These are phyloP conservation scores for Penicillium sp. DNA, from an alignment of 2,329 filamentous ascomycete species.

Conservation along the genomic window DNA sequence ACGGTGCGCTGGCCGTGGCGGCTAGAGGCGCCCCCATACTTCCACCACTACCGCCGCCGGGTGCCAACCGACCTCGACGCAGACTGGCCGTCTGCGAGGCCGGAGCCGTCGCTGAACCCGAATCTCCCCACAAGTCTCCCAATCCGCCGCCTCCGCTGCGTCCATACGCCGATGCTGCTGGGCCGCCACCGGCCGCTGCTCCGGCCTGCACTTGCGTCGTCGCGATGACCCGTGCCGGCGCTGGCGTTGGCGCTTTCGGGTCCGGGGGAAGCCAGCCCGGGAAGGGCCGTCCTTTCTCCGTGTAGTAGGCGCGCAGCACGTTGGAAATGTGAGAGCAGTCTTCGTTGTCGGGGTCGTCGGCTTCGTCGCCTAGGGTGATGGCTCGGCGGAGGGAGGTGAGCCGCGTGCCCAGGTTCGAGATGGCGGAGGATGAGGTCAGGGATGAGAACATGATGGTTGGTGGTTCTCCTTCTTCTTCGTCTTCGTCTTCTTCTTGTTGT, in stretches of 20 bases:
- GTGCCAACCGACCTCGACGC: constrained; percentile 29
- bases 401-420: constrained; percentile 47
- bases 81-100: constrained; percentile 33
- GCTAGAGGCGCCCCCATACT: constrained; percentile 20
- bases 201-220: no score
- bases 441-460: no score
- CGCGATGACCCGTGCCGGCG: constrained; percentile 40
- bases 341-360: constrained; percentile 45
- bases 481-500: no score
- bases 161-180: no score
- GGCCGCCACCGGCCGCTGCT: constrained; percentile 40
- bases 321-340: constrained; percentile 93
- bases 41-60: no score
- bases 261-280: constrained; percentile 84
- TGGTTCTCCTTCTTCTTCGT: no score
- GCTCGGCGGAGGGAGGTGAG: constrained; percentile 50
- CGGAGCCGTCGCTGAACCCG: no score
- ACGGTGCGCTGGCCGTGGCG: constrained; percentile 17
- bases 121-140: constrained; percentile 52
- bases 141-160: constrained; percentile 40
- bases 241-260: constrained; percentile 65
- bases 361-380: constrained; percentile 36
- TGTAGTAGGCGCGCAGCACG: constrained; percentile 85
- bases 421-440: constrained; percentile 38
- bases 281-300: constrained; percentile 70